Conservation (phyloP, 305 asterid genomes). For the Lippia alba region DNA sequence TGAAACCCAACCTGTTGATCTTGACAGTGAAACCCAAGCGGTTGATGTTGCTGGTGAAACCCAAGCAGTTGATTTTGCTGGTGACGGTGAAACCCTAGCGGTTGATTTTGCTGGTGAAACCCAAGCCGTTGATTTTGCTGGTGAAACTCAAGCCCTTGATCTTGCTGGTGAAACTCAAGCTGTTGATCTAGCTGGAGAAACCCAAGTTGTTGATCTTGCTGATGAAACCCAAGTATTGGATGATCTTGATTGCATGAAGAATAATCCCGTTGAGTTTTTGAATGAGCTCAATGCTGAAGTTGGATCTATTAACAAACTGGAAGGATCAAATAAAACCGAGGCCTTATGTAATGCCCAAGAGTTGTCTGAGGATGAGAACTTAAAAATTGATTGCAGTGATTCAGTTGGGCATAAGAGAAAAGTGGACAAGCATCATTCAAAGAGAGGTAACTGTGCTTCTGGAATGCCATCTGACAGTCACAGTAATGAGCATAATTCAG, state of each 20-base stretch:
- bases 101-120: constrained; percentile 43
- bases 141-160: constrained; percentile 61
- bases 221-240: constrained; percentile 64
- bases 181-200: constrained; percentile 44
- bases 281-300: constrained; percentile 44
- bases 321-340: constrained; percentile 49
- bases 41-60: constrained; percentile 46
- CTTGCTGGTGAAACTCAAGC: constrained; percentile 49
- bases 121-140: constrained; percentile 42
- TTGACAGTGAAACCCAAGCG: constrained; percentile 56
- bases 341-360: constrained; percentile 55
- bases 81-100: constrained; percentile 66
- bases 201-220: constrained; percentile 54
- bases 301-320: constrained; percentile 44
- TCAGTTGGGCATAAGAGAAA: constrained; percentile 35
- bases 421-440: constrained; percentile 30
- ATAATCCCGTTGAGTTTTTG: constrained; percentile 40
- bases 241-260: constrained; percentile 43
- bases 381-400: constrained; percentile 33
- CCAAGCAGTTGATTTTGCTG: constrained; percentile 51
- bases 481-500: constrained; percentile 40
- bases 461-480: constrained; percentile 32
- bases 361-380: constrained; percentile 46
- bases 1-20: constrained; percentile 63
- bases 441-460: constrained; percentile 37